Evolutionary conservation across 805 yeast species (phyloP).

Genomic region (Torulaspora gathmanii): DNA sequence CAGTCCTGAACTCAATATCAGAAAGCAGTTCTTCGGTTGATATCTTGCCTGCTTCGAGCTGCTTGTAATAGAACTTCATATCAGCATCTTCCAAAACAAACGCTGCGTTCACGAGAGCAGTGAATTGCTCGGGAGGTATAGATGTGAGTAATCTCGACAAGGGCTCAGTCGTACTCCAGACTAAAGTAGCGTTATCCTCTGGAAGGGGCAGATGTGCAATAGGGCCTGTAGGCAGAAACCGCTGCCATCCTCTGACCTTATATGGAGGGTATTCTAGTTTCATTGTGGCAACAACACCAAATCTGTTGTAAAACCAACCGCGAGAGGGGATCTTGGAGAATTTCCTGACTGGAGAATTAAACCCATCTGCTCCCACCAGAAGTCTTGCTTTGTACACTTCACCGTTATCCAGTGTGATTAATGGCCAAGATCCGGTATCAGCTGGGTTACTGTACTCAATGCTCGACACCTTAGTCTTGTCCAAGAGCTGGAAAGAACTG

Average conservation of each 20-base stretch:
- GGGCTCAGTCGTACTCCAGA: slow-evolving; percentile 86
- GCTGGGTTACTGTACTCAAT: slow-evolving; percentile 41
- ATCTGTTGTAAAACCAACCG: slow-evolving; percentile 87
- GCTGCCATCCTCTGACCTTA: slow-evolving; percentile 80
- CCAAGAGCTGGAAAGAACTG: slow-evolving; percentile 44
- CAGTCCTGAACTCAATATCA: slow-evolving; percentile 68
- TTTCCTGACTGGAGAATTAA: slow-evolving; percentile 83
- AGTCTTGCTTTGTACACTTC: slow-evolving; percentile 59
- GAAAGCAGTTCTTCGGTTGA: slow-evolving; percentile 48
- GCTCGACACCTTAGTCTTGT: slow-evolving; percentile 60
- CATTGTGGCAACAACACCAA: slow-evolving; percentile 91
- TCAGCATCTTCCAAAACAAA: slow-evolving; percentile 75
- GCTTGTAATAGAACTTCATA: slow-evolving; percentile 58
- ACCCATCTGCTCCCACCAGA: slow-evolving; percentile 95
- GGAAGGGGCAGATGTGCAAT: slow-evolving; percentile 88
- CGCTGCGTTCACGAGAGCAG: slow-evolving; percentile 77
- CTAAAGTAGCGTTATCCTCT: slow-evolving; percentile 79
- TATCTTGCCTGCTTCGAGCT: slow-evolving; percentile 32
- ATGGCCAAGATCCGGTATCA: slow-evolving; percentile 62
- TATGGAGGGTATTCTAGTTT: slow-evolving; percentile 68
- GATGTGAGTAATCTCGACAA: slow-evolving; percentile 58
- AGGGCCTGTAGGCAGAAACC: slow-evolving; percentile 89
- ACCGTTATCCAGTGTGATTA: slow-evolving; percentile 64
- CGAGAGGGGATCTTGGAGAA: slow-evolving; percentile 78
- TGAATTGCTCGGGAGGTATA: slow-evolving; percentile 57